phyloP scores from a whole-genome alignment of 2,329 filamentous ascomycete genomes.

The Penicillium griseofulvum region DNA sequence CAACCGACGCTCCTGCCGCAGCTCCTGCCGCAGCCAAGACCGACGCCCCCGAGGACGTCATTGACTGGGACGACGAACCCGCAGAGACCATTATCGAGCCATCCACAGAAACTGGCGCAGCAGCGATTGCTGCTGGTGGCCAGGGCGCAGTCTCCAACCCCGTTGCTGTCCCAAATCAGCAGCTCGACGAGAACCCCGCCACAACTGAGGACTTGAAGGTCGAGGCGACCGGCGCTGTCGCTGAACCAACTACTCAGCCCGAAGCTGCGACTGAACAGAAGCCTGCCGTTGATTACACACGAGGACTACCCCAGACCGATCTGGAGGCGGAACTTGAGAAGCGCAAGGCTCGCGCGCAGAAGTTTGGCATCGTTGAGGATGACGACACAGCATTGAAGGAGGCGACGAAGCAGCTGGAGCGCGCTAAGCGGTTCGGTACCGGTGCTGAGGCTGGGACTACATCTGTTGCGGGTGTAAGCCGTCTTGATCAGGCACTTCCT shows the following conservation, averaged over 20 bases:
- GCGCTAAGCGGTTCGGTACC: slow-evolving; percentile 49
- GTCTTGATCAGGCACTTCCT: slow-evolving; percentile 47
- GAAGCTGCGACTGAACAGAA: slow-evolving; percentile 30
- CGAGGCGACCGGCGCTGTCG: slow-evolving; percentile 25
- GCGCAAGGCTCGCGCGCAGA: slow-evolving; percentile 49
- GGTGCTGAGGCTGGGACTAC: slow-evolving; percentile 18
- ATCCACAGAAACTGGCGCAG: slow-evolving; percentile 32
- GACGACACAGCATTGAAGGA: slow-evolving; percentile 39
- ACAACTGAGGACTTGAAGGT: slow-evolving; percentile 40
- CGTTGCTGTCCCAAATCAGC: slow-evolving; percentile 41
- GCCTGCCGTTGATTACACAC: slow-evolving; percentile 40
- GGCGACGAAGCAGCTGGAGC: slow-evolving; percentile 45
- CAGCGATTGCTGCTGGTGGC: slow-evolving; percentile 39
- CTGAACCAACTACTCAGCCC: slow-evolving; percentile 19
- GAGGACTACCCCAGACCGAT: slow-evolving; percentile 44
- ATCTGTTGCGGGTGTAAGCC: slow-evolving; percentile 34
- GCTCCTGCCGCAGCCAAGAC: slow-evolving; percentile 26
- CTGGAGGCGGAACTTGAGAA: slow-evolving; percentile 48
- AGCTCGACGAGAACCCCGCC: slow-evolving; percentile 38
- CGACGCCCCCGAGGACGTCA: slow-evolving; percentile 42
- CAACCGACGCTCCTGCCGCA: slow-evolving; percentile 21
- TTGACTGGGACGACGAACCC: slow-evolving; percentile 46
- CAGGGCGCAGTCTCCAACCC: slow-evolving; percentile 40
- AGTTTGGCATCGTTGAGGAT: slow-evolving; percentile 48
- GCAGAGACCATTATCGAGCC: slow-evolving; percentile 29